These are phyloP conservation scores for Phytophthora meadii DNA, from an alignment of 352 stramenopile species.

Conservation along the genomic window DNA sequence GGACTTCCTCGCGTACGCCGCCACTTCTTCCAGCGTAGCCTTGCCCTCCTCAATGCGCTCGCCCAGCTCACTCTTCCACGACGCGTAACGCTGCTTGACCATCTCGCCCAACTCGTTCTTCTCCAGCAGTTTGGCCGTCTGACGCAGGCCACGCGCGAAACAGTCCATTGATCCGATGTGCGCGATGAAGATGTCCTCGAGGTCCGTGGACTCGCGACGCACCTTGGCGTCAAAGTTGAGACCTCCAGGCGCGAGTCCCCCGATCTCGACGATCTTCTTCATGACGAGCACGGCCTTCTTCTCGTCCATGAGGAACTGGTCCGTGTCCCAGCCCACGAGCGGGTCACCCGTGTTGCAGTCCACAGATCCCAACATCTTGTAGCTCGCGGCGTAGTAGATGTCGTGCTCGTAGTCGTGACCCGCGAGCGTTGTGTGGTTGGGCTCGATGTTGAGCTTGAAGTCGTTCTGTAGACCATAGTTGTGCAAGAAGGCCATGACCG, in stretches of 20 bases:
- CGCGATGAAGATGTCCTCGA: slow-evolving; percentile 85
- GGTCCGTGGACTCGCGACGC: slow-evolving; percentile 79
- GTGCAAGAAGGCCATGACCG: slow-evolving; percentile 85
- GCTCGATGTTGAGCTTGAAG: slow-evolving; percentile 92
- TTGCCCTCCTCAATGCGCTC: slow-evolving; percentile 64
- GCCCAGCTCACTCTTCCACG: slow-evolving; percentile 67
- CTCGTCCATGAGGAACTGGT: slow-evolving; percentile 88
- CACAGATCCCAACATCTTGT: slow-evolving; percentile 83
- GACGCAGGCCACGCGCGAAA: slow-evolving; percentile 76
- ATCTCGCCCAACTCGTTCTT: slow-evolving; percentile 62
- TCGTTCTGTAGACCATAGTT: slow-evolving; percentile 77
- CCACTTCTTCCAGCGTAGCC: slow-evolving; percentile 73
- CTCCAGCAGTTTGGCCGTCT: slow-evolving; percentile 69
- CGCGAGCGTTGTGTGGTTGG: slow-evolving; percentile 89
- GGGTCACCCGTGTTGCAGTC: slow-evolving; percentile 85
- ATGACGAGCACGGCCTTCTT: slow-evolving; percentile 81
- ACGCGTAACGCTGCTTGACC: slow-evolving; percentile 70
- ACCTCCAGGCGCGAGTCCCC: slow-evolving; percentile 70
- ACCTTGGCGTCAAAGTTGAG: slow-evolving; percentile 92
- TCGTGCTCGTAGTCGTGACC: slow-evolving; percentile 89
- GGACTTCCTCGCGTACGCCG: slow-evolving; percentile 42
- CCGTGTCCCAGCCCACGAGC: slow-evolving; percentile 70
- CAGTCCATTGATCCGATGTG: slow-evolving; percentile 90
- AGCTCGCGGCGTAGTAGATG: slow-evolving; percentile 75
- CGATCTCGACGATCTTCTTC: slow-evolving; percentile 76